Base-by-base conservation (phyloP, 495 filamentous ascomycete genomes). In the Parmelia sp. region DNA sequence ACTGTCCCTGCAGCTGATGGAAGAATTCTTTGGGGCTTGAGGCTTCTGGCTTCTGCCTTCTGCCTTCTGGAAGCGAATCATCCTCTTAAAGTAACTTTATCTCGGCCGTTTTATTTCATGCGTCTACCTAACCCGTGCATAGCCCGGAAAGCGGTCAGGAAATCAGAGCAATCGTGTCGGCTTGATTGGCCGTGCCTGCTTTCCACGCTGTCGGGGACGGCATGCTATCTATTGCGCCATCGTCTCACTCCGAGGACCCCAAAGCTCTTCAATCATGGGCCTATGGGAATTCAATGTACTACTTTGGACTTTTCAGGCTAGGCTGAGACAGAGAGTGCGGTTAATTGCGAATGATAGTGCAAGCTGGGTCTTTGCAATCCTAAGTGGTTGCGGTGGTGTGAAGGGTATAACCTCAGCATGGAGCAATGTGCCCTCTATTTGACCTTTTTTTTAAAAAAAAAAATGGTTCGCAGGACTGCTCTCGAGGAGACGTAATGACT, bases 201-300 rank as follows among this genome's bases (percentile, higher is more conserved):
- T 40, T 23, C 23, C 33, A 17, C 9, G n/a, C 7, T 56, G 23
- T 45, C 39, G 25, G 23, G 3, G 15, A 59, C 62, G 62, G 62
- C 40, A 58, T 59, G 55, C 19, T 64, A 64, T 64, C 62, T 64
- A 64, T 64, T 44, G 55, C 62, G 56, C 56, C 56, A 58, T 59
- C 17, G 8, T 21, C 35, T n/a, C n/a, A n/a, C n/a, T n/a, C n/a
- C n/a, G n/a, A n/a, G n/a, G n/a, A n/a, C n/a, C n/a, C n/a, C n/a
- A n/a, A n/a, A n/a, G n/a, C n/a, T n/a, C n/a, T n/a, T n/a, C n/a
- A n/a, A n/a, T n/a, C n/a, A n/a, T n/a, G n/a, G n/a, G n/a, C n/a
- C n/a, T n/a, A n/a, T n/a, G n/a, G n/a, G n/a, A n/a, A n/a, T n/a
- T n/a, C n/a, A n/a, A n/a, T n/a, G n/a, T n/a, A n/a, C n/a, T n/a